Base-by-base conservation (phyloP, 352 stramenopile species). In the Phytophthora macrochlamydospora region DNA sequence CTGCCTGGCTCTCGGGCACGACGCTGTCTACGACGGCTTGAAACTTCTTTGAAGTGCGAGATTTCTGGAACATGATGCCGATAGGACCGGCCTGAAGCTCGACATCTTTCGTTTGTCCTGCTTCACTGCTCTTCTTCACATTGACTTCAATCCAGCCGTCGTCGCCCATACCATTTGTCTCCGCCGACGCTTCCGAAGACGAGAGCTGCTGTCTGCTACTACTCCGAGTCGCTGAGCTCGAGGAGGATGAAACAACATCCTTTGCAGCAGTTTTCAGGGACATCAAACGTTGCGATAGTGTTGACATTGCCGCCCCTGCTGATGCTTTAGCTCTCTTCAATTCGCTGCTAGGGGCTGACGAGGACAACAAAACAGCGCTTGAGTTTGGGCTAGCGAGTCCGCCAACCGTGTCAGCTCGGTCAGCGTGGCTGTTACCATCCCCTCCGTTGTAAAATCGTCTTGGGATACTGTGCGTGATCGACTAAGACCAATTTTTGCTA, bases 131-230 rank as follows among this genome's bases (percentile, higher is more conserved):
- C 70, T 87, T 31, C 18, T 78, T 76, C 7, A 81, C 59, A 56
- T 77, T 81, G 2, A 93, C 85, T 69, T 93, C 80, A 7, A 95
- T 78, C 88, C 86, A 94, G 44, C 91, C 86, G 24, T 93, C 83
- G 56, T 93, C 82, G 3, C 71, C 71, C 11, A 84, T 67, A 13
- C 76, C 50, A 14, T 65, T 50, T 11, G 51, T 71, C 46, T 84
- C 76, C 43, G 83, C 71, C 0, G 74, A 62, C 30, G 58, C 55
- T 9, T 55, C 59, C 4, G 54, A 46, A 28, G 58, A 42, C 24
- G 58, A 58, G 29, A 67, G 9, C 37, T 62, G 50, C 6, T 49
- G 35, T 42, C 50, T 76, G 49, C 59, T 76, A 31, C 62, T 74
- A 1, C 35, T 66, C 13, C 65, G 45, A 4, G 31, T 53, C 12